Evolutionary conservation across 2,329 filamentous ascomycete genomes (phyloP).

Genomic region (Xenoacremonium recifei): DNA sequence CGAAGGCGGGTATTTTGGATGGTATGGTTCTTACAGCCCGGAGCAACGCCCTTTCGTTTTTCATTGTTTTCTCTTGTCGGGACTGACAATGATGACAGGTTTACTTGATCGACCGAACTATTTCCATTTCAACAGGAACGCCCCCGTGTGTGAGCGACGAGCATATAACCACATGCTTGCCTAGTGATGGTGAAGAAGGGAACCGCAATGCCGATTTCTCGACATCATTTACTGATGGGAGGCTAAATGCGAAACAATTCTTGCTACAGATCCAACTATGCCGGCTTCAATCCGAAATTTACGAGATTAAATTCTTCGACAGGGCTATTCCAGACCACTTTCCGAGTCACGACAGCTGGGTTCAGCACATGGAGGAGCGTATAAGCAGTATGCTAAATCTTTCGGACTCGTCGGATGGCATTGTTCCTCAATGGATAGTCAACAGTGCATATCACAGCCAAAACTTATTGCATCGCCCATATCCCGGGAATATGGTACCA

Average conservation of each 20-base stretch:
- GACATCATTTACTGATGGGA: not conserved
- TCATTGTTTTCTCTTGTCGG: not conserved
- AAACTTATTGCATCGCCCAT: conserved; percentile 12
- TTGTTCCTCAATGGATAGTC: not conserved
- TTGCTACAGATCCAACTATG: conserved; percentile 5
- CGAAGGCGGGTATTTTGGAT: conserved; percentile 14
- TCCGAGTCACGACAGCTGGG: conserved; percentile 5
- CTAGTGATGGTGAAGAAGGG: conserved; percentile 3
- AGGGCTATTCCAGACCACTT: conserved; percentile 1
- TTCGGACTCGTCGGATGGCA: not conserved
- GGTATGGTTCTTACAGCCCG: too few species aligned
- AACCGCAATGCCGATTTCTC: not conserved
- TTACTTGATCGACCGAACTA: conserved; percentile 13
- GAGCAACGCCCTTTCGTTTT: not conserved
- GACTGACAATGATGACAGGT: conserved; percentile 1
- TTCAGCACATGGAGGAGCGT: conserved; percentile 1
- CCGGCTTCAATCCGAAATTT: conserved; percentile 8
- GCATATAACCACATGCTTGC: conserved; percentile 8
- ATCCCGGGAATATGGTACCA: conserved; percentile 12
- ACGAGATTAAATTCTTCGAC: conserved; percentile 8
- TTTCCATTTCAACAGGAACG: conserved; percentile 10
- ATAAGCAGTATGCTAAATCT: conserved; percentile 2
- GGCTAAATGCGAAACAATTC: conserved; percentile 5
- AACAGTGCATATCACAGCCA: conserved; percentile 9
- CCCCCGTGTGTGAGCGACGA: conserved; percentile 9